A percentile compares a stretch with the other conserved stretches of the same genome.
phyloP scores from a whole-genome alignment of 2,329 filamentous ascomycete species.

The Neofusicoccum sp. region DNA sequence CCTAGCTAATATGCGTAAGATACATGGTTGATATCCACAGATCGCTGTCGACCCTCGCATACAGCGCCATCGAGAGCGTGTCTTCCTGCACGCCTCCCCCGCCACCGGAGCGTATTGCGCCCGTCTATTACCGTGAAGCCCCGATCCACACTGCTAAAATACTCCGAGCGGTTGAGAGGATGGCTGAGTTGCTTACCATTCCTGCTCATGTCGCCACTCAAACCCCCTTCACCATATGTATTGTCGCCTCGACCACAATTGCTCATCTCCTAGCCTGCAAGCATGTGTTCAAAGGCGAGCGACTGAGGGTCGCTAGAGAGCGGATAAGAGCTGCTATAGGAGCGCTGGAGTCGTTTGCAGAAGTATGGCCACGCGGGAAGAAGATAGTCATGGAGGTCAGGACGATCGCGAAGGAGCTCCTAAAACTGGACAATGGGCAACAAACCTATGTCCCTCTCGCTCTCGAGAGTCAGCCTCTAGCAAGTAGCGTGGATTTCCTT shows the following conservation, averaged over 20 bases:
- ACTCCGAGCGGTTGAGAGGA: constrained; percentile 26
- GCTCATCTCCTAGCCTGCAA: constrained; percentile 31
- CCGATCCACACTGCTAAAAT: constrained; percentile 31
- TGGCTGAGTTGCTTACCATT: constrained; percentile 30
- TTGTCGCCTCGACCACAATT: constrained; percentile 32
- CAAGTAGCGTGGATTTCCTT: too few species aligned
- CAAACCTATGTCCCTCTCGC: too few species aligned
- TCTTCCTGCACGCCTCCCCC: constrained; percentile 30
- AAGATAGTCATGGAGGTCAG: constrained; percentile 27
- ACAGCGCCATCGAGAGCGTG: constrained; percentile 27
- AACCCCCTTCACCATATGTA: constrained; percentile 34
- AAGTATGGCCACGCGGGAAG: constrained; percentile 28
- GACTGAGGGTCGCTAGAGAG: constrained; percentile 27
- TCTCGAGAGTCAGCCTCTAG: too few species aligned
- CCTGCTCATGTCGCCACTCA: constrained; percentile 28
- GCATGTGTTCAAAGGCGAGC: constrained; percentile 29
- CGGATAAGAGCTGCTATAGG: constrained; percentile 33
- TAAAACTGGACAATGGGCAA: too few species aligned
- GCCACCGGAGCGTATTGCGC: constrained; percentile 25
- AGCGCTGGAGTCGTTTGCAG: constrained; percentile 29
- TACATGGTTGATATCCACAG: constrained; percentile 32
- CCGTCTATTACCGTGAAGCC: constrained; percentile 25
- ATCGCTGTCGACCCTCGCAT: constrained; percentile 26
- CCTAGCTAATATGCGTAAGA: constrained; percentile 14
- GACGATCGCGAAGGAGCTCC: constrained; percentile 23